Percentiles rank a stretch among this genome's conserved stretches.
Conservation (phyloP, 176 grass and related monocot species). For the Carex kokanica region DNA sequence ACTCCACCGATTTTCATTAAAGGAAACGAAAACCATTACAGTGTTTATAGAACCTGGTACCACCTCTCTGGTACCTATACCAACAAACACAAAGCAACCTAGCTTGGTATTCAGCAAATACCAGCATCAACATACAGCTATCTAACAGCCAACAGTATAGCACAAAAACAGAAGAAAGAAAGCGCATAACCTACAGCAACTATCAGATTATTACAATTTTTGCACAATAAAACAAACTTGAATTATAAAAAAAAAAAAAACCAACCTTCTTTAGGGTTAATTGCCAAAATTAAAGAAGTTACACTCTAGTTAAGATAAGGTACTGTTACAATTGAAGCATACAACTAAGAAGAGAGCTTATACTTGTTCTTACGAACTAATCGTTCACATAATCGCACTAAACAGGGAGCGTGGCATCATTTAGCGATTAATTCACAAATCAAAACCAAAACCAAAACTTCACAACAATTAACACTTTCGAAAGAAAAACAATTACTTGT, state of each 20-base stretch:
- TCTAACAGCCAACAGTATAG: no score
- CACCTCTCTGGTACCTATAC: no score
- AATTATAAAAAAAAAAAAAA: not conserved
- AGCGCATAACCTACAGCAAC: no score
- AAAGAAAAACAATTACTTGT: constrained; percentile 41
- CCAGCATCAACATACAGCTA: no score
- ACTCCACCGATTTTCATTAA: no score
- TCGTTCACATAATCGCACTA: not conserved
- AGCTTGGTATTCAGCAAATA: no score
- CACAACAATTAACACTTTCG: not conserved
- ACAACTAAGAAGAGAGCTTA: not conserved
- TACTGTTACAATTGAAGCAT: not conserved
- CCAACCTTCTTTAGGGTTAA: not conserved
- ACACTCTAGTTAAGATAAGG: not conserved
- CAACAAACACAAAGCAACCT: no score
- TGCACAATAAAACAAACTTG: no score
- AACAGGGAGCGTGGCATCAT: not conserved
- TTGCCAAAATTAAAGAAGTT: not conserved
- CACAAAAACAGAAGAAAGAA: no score
- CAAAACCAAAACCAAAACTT: constrained; percentile 1
- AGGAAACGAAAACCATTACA: no score
- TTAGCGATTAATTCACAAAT: not conserved
- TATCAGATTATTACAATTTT: no score
- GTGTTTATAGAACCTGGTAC: no score
- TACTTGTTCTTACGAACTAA: not conserved